A percentile compares a stretch with the other conserved stretches of the same genome.
Conservation (phyloP, 306 rosid species). For the Chamaecrista fasciculata region DNA sequence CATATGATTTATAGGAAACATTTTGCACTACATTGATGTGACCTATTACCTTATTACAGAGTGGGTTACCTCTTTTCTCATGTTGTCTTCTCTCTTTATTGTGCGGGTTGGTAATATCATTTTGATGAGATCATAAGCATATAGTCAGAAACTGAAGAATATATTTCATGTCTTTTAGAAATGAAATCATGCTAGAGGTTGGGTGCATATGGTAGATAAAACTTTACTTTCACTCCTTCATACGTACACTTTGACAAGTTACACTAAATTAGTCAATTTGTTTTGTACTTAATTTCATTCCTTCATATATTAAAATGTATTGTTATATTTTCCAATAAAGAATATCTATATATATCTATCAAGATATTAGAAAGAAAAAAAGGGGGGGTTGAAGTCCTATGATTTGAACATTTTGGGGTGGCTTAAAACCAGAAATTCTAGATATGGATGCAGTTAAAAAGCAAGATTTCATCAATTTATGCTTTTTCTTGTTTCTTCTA, state of each 20-base stretch:
- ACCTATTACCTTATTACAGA: conserved; percentile 32
- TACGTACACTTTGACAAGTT: neutral
- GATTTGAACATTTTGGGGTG: conserved; percentile 27
- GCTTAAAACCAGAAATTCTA: conserved; percentile 18
- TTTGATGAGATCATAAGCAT: neutral
- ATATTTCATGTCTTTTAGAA: neutral
- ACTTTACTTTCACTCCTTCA: neutral
- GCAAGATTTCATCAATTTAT: conserved; percentile 10
- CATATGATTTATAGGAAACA: conserved; percentile 18
- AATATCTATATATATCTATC: no score
- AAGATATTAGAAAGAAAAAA: no score
- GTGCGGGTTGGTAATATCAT: neutral
- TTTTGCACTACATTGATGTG: conserved; percentile 28
- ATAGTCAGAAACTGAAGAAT: neutral
- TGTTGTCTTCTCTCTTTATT: neutral
- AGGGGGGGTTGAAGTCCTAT: no score
- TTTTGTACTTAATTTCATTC: neutral
- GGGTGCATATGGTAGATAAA: neutral
- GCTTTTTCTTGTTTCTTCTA: conserved; percentile 32
- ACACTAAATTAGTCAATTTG: neutral
- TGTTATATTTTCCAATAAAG: no score
- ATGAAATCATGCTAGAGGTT: neutral
- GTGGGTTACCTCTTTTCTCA: conserved; percentile 18
- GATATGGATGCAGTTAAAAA: conserved; percentile 32
- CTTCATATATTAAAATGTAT: no score